Evolutionary conservation across 352 stramenopile species (phyloP).

Genomic region (Globisporangium barbulae): DNA sequence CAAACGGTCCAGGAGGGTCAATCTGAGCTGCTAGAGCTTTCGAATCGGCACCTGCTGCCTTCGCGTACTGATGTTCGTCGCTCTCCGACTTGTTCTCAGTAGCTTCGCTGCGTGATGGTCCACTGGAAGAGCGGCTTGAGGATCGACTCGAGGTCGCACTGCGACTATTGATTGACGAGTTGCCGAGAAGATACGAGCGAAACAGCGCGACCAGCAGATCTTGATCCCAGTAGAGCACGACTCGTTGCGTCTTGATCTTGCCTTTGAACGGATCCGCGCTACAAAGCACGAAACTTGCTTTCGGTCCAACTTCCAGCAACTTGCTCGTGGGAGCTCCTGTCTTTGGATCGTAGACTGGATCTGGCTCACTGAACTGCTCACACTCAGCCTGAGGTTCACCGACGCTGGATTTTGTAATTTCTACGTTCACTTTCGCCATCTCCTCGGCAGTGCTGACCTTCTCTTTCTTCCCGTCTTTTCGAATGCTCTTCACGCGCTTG

Average conservation of each 20-base stretch:
- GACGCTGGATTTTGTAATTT: not conserved
- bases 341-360: constrained; percentile 38
- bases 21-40: constrained; percentile 2
- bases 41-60: not conserved
- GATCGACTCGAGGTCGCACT: constrained; percentile 23
- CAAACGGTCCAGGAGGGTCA: constrained; percentile 20
- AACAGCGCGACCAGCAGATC: constrained; percentile 59
- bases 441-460: constrained; percentile 31
- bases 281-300: constrained; percentile 48
- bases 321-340: constrained; percentile 44
- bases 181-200: constrained; percentile 46
- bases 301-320: constrained; percentile 54
- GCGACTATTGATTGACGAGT: constrained; percentile 20
- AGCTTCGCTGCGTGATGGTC: constrained; percentile 15
- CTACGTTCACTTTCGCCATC: constrained; percentile 35
- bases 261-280: constrained; percentile 49
- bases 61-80: not conserved
- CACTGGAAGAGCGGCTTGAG: constrained; percentile 24
- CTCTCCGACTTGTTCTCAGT: not conserved
- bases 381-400: not conserved
- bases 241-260: constrained; percentile 47
- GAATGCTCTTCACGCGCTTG: constrained; percentile 26
- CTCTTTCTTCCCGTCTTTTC: constrained; percentile 21
- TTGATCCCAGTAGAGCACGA: constrained; percentile 70
- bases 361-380: constrained; percentile 17